Percentiles rank a stretch among this genome's conserved stretches.
phyloP scores from a whole-genome alignment of 1,284 basidiomycete species.

The Tylopilus sp. region DNA sequence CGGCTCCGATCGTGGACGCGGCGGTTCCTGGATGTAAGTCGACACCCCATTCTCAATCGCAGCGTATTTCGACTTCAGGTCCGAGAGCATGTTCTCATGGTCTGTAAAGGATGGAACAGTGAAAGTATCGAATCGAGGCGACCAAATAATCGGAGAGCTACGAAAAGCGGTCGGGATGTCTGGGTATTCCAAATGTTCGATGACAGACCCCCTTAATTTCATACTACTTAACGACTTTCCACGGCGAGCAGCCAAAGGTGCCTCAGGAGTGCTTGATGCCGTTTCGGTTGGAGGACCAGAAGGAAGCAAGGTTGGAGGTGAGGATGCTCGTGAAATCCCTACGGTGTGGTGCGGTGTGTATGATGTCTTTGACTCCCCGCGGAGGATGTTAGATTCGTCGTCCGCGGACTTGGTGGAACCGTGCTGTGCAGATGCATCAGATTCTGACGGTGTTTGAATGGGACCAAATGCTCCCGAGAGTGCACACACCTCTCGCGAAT shows the following conservation, averaged over 20 bases:
- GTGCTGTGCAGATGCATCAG: constrained; percentile 1
- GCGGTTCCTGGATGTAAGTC: constrained; percentile 18
- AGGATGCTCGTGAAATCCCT: constrained; percentile 1
- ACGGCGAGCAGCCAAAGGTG: constrained; percentile 47
- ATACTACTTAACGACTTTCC: constrained; percentile 48
- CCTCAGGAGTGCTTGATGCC: constrained; percentile 19
- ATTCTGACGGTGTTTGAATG: background rate
- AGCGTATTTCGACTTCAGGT: constrained; percentile 43
- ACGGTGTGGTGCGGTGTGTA: background rate
- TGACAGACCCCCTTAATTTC: constrained; percentile 31
- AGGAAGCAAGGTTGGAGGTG: background rate
- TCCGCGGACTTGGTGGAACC: constrained; percentile 11
- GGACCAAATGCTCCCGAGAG: constrained; percentile 2
- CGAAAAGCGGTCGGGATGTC: constrained; percentile 60
- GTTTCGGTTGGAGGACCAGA: background rate
- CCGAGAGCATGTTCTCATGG: constrained; percentile 54
- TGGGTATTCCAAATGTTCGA: constrained; percentile 44
- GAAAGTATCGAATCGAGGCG: constrained; percentile 38
- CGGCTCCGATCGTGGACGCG: background rate
- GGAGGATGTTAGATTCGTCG: constrained; percentile 2
- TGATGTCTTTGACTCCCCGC: constrained; percentile 9
- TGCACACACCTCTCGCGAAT: constrained; percentile 1
- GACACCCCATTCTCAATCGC: constrained; percentile 22
- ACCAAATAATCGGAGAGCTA: constrained; percentile 48
- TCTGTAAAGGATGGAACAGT: constrained; percentile 36